Conservation (phyloP, 2,329 filamentous ascomycete species). For the Metarhizium album region DNA sequence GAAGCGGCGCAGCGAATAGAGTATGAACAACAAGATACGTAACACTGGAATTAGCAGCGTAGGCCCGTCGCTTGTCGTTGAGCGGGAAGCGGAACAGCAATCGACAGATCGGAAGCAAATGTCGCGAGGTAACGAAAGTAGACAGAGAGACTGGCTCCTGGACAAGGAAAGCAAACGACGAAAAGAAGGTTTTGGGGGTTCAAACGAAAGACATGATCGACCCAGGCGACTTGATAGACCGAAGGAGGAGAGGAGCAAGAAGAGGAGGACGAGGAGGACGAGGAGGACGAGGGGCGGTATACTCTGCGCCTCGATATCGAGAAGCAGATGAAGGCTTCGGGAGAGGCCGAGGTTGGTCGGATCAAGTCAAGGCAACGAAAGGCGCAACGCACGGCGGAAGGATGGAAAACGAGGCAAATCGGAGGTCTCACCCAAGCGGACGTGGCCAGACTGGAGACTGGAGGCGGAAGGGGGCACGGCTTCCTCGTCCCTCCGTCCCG, state of each 20-base stretch:
- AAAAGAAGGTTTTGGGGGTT: constrained; percentile 11
- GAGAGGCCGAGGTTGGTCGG: constrained; percentile 5
- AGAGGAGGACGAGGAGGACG: too few relatives aligned
- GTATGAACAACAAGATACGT: not conserved
- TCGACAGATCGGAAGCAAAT: not conserved
- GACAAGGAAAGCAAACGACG: constrained; percentile 7
- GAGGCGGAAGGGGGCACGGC: too few relatives aligned
- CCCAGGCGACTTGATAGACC: constrained; percentile 8
- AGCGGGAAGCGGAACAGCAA: not conserved
- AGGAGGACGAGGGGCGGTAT: too few relatives aligned
- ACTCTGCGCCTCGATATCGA: constrained; percentile 8
- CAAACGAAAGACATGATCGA: constrained; percentile 26
- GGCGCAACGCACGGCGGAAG: too few relatives aligned
- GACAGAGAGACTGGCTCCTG: constrained; percentile 11
- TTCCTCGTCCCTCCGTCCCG: too few relatives aligned
- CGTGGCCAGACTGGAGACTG: not conserved
- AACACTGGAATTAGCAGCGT: not conserved
- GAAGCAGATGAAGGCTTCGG: constrained; percentile 5
- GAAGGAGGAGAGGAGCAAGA: constrained; percentile 10
- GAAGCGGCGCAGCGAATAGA: not conserved
- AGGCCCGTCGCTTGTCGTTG: not conserved
- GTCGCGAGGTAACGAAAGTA: constrained; percentile 15
- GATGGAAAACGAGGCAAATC: constrained; percentile 6
- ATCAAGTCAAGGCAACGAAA: constrained; percentile 1
- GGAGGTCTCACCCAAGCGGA: constrained; percentile 11